Evolutionary conservation across 2,329 filamentous ascomycete genomes (phyloP), one percentile per base, ranked within the genome.

Genomic region (Paraphoma chrysanthemicola): DNA sequence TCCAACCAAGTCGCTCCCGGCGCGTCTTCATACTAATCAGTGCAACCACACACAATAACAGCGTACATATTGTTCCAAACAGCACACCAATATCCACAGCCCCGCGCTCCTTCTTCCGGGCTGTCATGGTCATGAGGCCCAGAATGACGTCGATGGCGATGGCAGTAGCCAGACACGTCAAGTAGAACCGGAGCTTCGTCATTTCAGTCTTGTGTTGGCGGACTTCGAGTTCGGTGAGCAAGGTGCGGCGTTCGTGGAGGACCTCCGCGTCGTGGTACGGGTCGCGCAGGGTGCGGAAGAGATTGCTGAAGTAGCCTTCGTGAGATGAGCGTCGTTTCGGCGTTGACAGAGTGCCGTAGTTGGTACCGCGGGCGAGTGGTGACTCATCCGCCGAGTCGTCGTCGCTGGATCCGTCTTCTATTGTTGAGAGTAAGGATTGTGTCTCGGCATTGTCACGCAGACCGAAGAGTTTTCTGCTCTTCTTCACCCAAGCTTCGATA

Each of bases 31-130:
- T 73, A 57, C 67, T 75, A 30, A 68, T 54, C 1, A 75, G 54
- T 3, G 70, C 73, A 31, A 73, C 62, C 42, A 68, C 48, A 33
- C 70, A 67, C 9, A 76, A 52, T 42, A 75, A 82, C 41, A 93
- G 72, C 60, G 88, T 90, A 30, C 85, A 81, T 31, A 90, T 82
- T 14, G 90, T 87, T 9, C 90, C 90, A 41, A 91, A 81, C 1
- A 90, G 82, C 1, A 91, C 89, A 8, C 88, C 90, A 0, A 85
- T 86, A 66, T 93, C 90, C 3, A 94, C 91, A 72, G 91, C 87
- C n/a, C 87, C 81, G 4, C 85, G 82, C 62, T 89, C 81, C 72
- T 85, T 89, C 70, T 87, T 88, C 45, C 85, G 83, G 8, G 90
- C 90, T 1, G 91, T 91, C 12, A 81, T 78, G 31, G 90, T 86